Conservation (phyloP, 495 filamentous ascomycete species). For the Aspergillus leporis region DNA sequence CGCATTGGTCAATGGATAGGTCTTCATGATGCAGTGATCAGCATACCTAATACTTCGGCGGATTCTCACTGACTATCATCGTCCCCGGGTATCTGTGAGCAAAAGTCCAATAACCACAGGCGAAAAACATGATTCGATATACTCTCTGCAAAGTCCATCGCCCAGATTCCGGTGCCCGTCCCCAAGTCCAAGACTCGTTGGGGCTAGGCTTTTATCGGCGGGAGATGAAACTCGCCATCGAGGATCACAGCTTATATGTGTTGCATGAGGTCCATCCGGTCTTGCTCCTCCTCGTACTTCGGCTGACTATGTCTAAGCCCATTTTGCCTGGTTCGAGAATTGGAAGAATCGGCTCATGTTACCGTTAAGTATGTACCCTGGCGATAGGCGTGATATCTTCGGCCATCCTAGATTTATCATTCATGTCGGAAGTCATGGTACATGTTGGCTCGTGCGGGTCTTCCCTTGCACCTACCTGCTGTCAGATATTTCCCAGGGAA, state of each 20-base stretch:
- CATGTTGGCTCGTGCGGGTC: neutral
- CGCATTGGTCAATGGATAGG: constrained; percentile 15
- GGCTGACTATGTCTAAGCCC: constrained; percentile 9
- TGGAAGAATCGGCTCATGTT: neutral
- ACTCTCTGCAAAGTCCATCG: constrained; percentile 41
- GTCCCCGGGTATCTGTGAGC: constrained; percentile 12
- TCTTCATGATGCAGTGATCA: neutral
- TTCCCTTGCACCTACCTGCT: neutral
- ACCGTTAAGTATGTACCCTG: constrained; percentile 56
- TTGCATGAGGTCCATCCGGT: constrained; percentile 63
- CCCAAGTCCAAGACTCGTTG: constrained; percentile 49
- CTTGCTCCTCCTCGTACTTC: constrained; percentile 50
- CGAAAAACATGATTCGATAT: no score
- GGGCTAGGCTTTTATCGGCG: constrained; percentile 37
- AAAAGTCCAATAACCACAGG: no score
- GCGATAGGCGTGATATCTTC: constrained; percentile 60
- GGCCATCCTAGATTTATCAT: constrained; percentile 47
- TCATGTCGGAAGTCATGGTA: neutral
- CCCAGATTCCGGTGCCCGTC: constrained; percentile 29
- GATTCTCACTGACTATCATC: constrained; percentile 35
- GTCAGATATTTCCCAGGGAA: neutral
- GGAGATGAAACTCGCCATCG: constrained; percentile 41
- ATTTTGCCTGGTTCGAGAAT: neutral
- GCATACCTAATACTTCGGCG: constrained; percentile 34
- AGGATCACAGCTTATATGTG: constrained; percentile 44